These are phyloP conservation scores for Colletotrichum higginsianum DNA, from an alignment of 2,329 filamentous ascomycete species.

Conservation along the genomic window DNA sequence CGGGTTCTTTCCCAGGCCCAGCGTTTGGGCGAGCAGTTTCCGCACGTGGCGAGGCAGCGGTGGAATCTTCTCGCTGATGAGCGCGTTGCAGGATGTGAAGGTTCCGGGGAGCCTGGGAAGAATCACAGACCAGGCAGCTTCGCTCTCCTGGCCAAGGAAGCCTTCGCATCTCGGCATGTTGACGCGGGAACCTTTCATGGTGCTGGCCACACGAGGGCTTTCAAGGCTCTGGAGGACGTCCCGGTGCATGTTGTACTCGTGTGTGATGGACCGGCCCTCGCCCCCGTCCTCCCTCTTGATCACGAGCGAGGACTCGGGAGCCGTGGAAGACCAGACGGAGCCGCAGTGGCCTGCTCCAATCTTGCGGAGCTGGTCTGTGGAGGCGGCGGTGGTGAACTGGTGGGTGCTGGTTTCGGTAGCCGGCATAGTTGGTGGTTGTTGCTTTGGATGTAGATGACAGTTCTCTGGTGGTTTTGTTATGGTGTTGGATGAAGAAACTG, in stretches of 20 bases:
- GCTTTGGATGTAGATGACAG: too few relatives aligned
- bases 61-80: constrained; percentile 50
- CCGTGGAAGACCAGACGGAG: constrained; percentile 26
- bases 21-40: constrained; percentile 43
- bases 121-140: constrained; percentile 41
- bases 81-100: constrained; percentile 46
- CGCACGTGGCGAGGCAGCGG: constrained; percentile 42
- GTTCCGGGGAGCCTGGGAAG: constrained; percentile 43
- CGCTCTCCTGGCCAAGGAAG: neutral
- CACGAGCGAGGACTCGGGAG: constrained; percentile 1
- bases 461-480: too few relatives aligned
- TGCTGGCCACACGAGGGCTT: neutral
- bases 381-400: neutral
- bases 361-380: neutral
- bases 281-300: constrained; percentile 44
- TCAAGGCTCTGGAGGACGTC: constrained; percentile 1
- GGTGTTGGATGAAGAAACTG: too few relatives aligned
- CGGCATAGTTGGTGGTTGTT: neutral
- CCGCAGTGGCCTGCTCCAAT: constrained; percentile 35
- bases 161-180: constrained; percentile 14
- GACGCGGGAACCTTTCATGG: neutral
- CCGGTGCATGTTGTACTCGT: constrained; percentile 42
- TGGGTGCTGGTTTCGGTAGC: too few relatives aligned
- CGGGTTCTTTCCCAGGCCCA: constrained; percentile 25
- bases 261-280: constrained; percentile 36